Evolutionary conservation across 768 basidiomycete genomes (phyloP), one percentile per base, ranked within the genome.

Genomic region (Pseudohyphozyma bogoriensis): DNA sequence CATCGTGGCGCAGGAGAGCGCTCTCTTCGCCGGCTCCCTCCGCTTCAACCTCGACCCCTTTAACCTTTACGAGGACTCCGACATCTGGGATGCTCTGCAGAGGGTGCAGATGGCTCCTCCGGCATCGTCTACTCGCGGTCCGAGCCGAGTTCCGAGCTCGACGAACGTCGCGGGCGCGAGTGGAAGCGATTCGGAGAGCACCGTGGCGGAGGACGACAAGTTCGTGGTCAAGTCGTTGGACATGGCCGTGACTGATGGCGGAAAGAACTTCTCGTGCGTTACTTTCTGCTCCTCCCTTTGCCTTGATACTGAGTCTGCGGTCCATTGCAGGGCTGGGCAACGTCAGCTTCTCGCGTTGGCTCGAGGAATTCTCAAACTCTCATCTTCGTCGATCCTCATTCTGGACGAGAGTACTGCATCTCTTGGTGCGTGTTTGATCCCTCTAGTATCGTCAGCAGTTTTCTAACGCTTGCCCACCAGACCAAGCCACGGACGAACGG

Each of bases 1-100:
- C 53, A 75, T 77, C 63, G 76, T 77, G 35, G 75, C 76, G 1
- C 75, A 77, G 57, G 85, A 87, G 55, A 84, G 86, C 2, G 81
- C 83, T 0, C 74, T 89, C 5, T 87, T 87, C 69, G 77, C 82
- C 9, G 86, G 86, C 0, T 84, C 84, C 0, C 79, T 89, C 4
- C 77, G 81, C 45, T 49, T 39, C 24, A 29, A 20, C 24, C 10
- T 56, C 42, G 63, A 67, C 26, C 66, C 66, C 22, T 69, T 70
- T 56, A 45, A 49, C 33, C 52, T 55, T 33, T 55, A 70, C 51
- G 44, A 50, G 18, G 72, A 72, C 54, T 46, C 28, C 4, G 72
- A 69, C 6, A 32, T 71, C 10, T 71, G 69, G 67, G 68, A 72
- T 32, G 69, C 68, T n/a, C 65, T 73, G 15, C 59, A 53, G 0